Conservation (phyloP, 2,329 filamentous ascomycete species). For the Apiospora sp. region DNA sequence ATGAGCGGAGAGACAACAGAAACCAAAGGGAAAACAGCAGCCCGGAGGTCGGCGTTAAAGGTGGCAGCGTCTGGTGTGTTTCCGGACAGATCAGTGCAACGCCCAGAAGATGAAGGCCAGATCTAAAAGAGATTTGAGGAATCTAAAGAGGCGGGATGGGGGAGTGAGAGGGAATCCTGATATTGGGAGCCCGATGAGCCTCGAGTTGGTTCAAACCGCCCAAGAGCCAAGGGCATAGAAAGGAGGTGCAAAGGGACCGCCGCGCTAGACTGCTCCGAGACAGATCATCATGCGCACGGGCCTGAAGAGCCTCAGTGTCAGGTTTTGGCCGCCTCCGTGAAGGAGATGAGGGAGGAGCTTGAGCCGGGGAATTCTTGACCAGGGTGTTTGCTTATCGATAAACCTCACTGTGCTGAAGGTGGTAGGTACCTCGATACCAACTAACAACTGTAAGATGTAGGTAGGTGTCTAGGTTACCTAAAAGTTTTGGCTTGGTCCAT, state of each 20-base stretch:
- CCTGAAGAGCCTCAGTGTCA: slow-evolving; percentile 16
- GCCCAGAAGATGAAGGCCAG: not conserved
- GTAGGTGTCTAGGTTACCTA: too few species aligned
- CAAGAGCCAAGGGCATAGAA: slow-evolving; percentile 20
- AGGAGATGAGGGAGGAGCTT: not conserved
- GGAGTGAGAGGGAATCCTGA: slow-evolving; percentile 14
- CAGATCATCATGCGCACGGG: slow-evolving; percentile 16
- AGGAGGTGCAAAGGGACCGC: slow-evolving; percentile 24
- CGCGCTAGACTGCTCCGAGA: slow-evolving; percentile 23
- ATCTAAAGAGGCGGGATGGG: not conserved
- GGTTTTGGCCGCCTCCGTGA: not conserved
- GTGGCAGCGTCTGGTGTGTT: not conserved
- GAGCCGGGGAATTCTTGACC: slow-evolving; percentile 10
- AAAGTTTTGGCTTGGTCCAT: not conserved
- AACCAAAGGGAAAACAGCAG: not conserved
- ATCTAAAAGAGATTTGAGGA: slow-evolving; percentile 10
- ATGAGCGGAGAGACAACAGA: slow-evolving; percentile 11
- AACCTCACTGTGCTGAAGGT: too few species aligned
- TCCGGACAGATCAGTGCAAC: not conserved
- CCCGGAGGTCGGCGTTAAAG: slow-evolving; percentile 1
- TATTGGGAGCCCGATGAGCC: slow-evolving; percentile 15
- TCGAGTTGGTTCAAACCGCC: slow-evolving; percentile 18
- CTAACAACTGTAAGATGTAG: not conserved
- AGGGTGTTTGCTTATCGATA: not conserved
- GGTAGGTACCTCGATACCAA: not conserved